phyloP scores from a whole-genome alignment of 192 early-diverging fungal genomes.

The Backusella tarrabulga region DNA sequence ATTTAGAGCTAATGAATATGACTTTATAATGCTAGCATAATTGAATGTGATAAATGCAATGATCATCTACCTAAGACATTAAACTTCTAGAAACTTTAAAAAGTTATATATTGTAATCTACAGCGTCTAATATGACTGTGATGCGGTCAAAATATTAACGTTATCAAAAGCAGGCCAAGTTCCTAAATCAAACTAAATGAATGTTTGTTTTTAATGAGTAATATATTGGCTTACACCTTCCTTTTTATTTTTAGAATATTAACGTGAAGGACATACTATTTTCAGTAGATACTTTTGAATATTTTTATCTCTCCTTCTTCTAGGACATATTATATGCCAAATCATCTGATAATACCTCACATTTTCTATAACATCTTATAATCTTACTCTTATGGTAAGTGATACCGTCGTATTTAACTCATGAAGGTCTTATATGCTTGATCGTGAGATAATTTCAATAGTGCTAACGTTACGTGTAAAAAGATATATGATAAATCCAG shows the following conservation, averaged over 20 bases:
- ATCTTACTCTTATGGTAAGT: slow-evolving; percentile 6
- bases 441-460: background rate
- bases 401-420: background rate
- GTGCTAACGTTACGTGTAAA: background rate
- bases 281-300: background rate
- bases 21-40: no score
- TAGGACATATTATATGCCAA: background rate
- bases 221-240: no score
- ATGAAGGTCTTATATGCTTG: background rate
- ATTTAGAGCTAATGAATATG: no score
- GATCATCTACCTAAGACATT: no score
- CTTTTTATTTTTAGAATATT: background rate
- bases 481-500: background rate
- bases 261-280: background rate
- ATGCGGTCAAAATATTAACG: no score
- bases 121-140: no score
- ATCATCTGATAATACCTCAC: background rate
- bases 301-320: background rate
- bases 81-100: no score
- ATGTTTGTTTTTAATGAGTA: no score
- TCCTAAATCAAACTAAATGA: no score
- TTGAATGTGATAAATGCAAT: no score
- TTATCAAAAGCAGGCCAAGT: no score
- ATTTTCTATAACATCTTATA: background rate
- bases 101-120: no score